These are phyloP conservation scores for Schizothecium vesticola DNA, from an alignment of 495 filamentous ascomycete genomes.

Conservation along the genomic window DNA sequence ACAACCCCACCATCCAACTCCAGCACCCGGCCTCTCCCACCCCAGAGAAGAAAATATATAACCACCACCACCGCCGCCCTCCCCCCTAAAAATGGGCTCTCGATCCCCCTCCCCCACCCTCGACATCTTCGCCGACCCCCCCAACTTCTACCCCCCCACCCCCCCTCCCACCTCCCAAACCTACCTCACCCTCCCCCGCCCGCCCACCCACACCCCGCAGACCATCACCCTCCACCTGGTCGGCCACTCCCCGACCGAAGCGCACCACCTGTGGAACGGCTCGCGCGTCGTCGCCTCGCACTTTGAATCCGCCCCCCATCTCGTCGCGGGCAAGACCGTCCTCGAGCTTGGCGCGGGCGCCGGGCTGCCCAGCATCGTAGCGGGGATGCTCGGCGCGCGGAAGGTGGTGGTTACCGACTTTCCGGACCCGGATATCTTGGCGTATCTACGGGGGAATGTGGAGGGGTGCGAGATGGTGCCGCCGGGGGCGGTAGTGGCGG, in stretches of 20 bases:
- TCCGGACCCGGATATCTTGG: conserved; percentile 72
- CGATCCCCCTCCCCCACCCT: not conserved
- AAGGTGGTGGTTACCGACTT: conserved; percentile 82
- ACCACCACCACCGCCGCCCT: not conserved
- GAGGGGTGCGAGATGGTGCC: conserved; percentile 32
- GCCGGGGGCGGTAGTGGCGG: conserved; percentile 35
- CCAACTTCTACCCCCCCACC: conserved; percentile 67
- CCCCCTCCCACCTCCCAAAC: conserved; percentile 61
- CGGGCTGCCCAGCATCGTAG: conserved; percentile 76
- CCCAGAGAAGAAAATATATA: too few relatives aligned
- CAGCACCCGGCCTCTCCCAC: too few relatives aligned
- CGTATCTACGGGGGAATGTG: conserved; percentile 71
- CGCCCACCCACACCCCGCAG: conserved; percentile 35
- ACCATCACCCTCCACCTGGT: conserved; percentile 72
- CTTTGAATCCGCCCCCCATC: conserved; percentile 59
- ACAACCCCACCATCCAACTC: not conserved
- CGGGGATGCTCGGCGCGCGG: conserved; percentile 61
- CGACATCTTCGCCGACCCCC: conserved; percentile 66
- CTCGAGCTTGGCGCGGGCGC: conserved; percentile 89
- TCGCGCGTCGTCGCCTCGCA: conserved; percentile 67
- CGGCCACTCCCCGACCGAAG: conserved; percentile 86
- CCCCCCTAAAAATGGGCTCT: not conserved
- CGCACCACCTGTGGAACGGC: conserved; percentile 89
- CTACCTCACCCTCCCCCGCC: conserved; percentile 40
- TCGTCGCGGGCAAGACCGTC: conserved; percentile 58